Conservation (phyloP, 2,329 filamentous ascomycete species). For the Aspergillus calidoustus region DNA sequence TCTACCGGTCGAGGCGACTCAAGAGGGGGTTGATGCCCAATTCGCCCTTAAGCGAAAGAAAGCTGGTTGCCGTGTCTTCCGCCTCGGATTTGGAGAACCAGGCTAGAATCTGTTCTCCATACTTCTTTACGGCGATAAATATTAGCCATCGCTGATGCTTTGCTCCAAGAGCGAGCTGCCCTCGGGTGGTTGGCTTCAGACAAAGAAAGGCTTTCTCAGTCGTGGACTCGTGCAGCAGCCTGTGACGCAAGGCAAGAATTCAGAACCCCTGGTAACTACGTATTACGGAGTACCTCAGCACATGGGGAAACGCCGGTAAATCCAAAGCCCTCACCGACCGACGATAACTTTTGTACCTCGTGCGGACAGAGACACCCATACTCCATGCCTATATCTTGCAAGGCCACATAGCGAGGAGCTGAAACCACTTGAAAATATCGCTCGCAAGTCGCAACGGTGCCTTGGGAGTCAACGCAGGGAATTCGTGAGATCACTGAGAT, state of each 20-base stretch:
- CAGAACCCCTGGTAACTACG: not conserved
- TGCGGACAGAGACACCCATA: conserved; percentile 14
- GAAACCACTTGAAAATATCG: not conserved
- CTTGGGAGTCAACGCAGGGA: not conserved
- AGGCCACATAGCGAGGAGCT: not conserved
- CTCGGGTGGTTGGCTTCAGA: not conserved
- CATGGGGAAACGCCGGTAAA: not conserved
- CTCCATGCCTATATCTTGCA: not conserved
- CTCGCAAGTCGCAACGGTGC: not conserved
- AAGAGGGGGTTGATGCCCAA: conserved; percentile 30
- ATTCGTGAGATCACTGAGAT: not conserved
- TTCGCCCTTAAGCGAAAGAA: conserved; percentile 23
- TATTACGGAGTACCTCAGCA: not conserved
- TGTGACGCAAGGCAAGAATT: not conserved
- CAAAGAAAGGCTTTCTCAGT: not conserved
- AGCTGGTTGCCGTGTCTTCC: conserved; percentile 25
- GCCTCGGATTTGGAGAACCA: conserved; percentile 14
- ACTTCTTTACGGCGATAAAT: not conserved
- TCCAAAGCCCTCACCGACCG: conserved; percentile 15
- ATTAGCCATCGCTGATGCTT: not conserved
- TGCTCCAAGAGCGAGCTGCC: not conserved
- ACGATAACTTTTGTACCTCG: conserved; percentile 2
- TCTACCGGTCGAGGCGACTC: conserved; percentile 22
- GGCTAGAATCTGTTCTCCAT: conserved; percentile 1
- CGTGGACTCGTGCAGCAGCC: not conserved